Base-by-base conservation (phyloP, 352 stramenopile species). In the Globisporangium paddicum region DNA sequence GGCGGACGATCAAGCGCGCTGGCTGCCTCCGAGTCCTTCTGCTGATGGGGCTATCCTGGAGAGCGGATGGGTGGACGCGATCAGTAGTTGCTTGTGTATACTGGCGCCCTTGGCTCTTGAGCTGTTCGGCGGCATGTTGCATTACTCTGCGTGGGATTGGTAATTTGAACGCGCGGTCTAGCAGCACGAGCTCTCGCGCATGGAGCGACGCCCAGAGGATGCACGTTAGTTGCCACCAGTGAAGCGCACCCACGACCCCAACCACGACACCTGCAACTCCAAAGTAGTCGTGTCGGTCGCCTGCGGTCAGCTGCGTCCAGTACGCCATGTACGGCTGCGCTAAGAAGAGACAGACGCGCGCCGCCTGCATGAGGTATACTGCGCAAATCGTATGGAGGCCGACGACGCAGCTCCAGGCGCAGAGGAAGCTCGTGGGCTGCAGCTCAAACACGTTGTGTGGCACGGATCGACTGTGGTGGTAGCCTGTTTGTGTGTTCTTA, bases 191-290 rank as follows among this genome's bases (percentile, higher is more conserved):
- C n/a, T 55, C 44, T 21, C 35, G 34, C 32, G 55, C 30, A 28
- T 35, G 30, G 4, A 62, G 19, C 9, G 55, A 55, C 16, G 32
- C 11, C 32, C 35, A 48, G 0, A 55, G 16, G 45, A 55, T 62
- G 55, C 16, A 32, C 19, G 34, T 6, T 1, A 62, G 25, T 14
- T 62, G 55, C 55, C 32, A 55, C 19, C 25, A 62, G 45, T 62
- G 34, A 32, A 62, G 47, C 6, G 44, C 30, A 5, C 30, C n/a
- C 13, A 30, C 6, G 23, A 48, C 2, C 0, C 34, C 55, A 14
- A 21, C 18, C 7, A 25, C 25, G 3, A 26, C 44, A 4, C 18
- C 23, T 5, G 47, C 44, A 7, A n/a, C 3, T 32, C 28, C 28
- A 5, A 55, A 38, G 26, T 42, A 55, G 7, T 2, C 4, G 7